Base-by-base conservation (phyloP, 768 basidiomycete species). In the Auriscalpium orientale region DNA sequence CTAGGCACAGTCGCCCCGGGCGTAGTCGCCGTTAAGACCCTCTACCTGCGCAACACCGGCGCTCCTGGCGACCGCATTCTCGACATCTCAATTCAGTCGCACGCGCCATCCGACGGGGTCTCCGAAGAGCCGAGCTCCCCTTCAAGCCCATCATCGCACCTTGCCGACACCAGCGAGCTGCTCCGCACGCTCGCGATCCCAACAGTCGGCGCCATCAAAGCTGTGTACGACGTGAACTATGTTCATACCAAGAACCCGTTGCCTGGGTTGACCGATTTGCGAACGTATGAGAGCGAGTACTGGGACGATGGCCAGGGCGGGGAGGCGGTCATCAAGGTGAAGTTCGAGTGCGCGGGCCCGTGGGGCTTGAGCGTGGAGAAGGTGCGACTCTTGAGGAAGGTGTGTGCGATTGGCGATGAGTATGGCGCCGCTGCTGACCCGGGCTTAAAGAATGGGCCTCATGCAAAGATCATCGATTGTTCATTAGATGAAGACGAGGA, bases 61-160 rank as follows among this genome's bases (percentile, higher is more conserved):
- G 79, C 77, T 1, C 72, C 80, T 1, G 90, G 88, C 2, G 81
- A 88, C 52, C 80, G 92, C 46, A 76, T 83, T 46, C 68, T 97
- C 53, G 94, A 97, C 65, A 73, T 95, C 37, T 93, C 91, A 0
- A 72, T 95, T 37, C 86, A 85, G 55, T 85, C 90, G 9, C 74
- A 73, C 21, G 65, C 77, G 22, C 53, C 62, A 1, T 50, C 62
- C 6, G 57, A 63, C 1, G 53, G 56, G 11, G 37, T 56, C 10
- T 20, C 49, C 12, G 28, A 53, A 13, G 56, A 54, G 5, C 35
- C 57, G 13, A 38, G 21, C 47, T 43, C 59, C 4, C 59, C 69
- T 33, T 21, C 46, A 6, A 55, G 58, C 36, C 51, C 62, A 60
- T 8, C 15, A 56, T 54, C 58, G 63, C 68, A 62, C 71, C 63